A percentile compares a stretch with the other conserved stretches of the same genome.
Conservation (phyloP, 371 early-diverging fungal species). For the Mucor racemosus region DNA sequence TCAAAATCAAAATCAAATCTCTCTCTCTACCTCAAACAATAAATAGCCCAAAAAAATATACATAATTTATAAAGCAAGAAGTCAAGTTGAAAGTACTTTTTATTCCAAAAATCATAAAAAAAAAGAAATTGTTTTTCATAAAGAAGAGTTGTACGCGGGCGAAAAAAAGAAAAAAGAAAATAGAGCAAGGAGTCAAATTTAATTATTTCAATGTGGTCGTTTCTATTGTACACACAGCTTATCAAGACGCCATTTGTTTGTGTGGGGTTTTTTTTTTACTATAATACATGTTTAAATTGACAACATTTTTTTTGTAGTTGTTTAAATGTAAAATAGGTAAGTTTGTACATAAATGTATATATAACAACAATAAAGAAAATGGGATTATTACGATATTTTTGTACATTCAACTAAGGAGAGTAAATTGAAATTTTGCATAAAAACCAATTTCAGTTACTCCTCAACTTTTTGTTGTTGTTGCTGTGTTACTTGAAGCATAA, state of each 20-base stretch:
- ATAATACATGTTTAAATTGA: too few relatives aligned
- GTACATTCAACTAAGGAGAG: background rate
- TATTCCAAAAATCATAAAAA: background rate
- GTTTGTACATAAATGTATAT: background rate
- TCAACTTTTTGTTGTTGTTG: background rate
- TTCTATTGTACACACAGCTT: background rate
- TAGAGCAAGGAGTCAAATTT: background rate
- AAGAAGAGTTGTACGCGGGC: background rate
- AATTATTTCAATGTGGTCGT: background rate
- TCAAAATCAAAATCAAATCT: background rate
- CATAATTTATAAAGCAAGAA: constrained; percentile 8
- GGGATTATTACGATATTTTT: too few relatives aligned
- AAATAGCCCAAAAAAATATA: constrained; percentile 2
- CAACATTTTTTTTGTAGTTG: too few relatives aligned
- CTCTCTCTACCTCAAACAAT: constrained; percentile 1
- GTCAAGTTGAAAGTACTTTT: background rate
- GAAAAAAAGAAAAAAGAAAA: background rate
- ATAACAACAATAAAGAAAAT: too few relatives aligned
- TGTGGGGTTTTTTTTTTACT: background rate
- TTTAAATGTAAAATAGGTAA: background rate
- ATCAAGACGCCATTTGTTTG: background rate
- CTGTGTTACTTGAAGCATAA: background rate
- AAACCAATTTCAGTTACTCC: background rate
- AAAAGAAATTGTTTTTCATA: too few relatives aligned
- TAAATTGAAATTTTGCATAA: background rate